These are phyloP conservation scores for Avena sativa DNA, from an alignment of 176 grass and related monocot genomes.

Conservation along the genomic window DNA sequence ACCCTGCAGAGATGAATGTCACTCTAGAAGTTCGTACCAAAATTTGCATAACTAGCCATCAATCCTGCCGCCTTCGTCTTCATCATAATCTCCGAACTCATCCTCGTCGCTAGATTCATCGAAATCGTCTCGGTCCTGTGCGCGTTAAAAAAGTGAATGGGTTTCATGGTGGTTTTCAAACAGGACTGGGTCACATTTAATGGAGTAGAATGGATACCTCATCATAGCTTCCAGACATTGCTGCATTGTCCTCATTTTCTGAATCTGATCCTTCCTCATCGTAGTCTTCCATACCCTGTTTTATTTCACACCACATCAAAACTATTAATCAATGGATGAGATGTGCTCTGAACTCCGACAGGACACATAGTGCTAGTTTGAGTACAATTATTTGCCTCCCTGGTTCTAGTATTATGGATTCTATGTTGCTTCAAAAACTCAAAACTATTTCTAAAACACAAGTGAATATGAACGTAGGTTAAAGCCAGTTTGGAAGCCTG, in stretches of 20 bases:
- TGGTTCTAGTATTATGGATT: neutral
- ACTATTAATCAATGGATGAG: neutral
- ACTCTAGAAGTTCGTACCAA: constrained; percentile 23
- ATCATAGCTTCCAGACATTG: constrained; percentile 20
- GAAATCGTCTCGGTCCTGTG: constrained; percentile 59
- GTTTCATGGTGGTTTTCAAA: constrained; percentile 33
- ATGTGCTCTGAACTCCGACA: neutral
- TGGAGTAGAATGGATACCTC: constrained; percentile 53
- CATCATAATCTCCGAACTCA: constrained; percentile 26
- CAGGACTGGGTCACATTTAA: neutral
- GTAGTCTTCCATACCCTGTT: constrained; percentile 71
- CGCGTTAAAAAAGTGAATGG: constrained; percentile 8
- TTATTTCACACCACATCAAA: constrained; percentile 39
- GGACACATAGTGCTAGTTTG: neutral
- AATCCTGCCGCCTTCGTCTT: constrained; percentile 18
- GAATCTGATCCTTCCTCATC: constrained; percentile 61
- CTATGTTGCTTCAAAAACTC: neutral
- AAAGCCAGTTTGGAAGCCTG: neutral
- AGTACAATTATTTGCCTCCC: neutral
- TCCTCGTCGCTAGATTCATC: constrained; percentile 66
- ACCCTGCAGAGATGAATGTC: neutral
- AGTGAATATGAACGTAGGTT: neutral
- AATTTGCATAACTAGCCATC: constrained; percentile 36
- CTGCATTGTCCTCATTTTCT: constrained; percentile 33
- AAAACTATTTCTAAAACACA: too few species aligned